Evolutionary conservation across 2,329 filamentous ascomycete species (phyloP).

Genomic region (Phyllosticta ampelicida): DNA sequence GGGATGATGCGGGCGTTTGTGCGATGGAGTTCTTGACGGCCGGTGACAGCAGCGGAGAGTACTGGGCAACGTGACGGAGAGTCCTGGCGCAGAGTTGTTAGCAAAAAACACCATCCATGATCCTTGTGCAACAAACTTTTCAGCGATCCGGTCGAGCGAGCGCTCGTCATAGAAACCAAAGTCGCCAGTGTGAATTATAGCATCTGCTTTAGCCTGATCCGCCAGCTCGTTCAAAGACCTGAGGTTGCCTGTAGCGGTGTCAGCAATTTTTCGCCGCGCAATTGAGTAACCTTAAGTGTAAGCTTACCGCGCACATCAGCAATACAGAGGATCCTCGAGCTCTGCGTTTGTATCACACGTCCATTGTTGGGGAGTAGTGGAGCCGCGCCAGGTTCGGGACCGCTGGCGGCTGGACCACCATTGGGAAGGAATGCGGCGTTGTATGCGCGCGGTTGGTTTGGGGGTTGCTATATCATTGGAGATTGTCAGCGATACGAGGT

Average conservation of each 20-base stretch:
- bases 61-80: conserved; percentile 95
- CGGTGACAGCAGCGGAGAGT: conserved; percentile 87
- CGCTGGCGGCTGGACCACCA: conserved; percentile 31
- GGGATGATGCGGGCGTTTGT: conserved; percentile 47
- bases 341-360: conserved; percentile 40
- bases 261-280: neutral
- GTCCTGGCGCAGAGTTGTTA: conserved; percentile 48
- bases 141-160: conserved; percentile 91
- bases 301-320: conserved; percentile 41
- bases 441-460: conserved; percentile 40
- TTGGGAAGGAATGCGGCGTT: conserved; percentile 37
- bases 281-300: neutral
- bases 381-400: conserved; percentile 32
- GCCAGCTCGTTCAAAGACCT: conserved; percentile 93
- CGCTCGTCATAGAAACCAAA: conserved; percentile 98
- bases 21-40: conserved; percentile 56
- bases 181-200: conserved; percentile 97
- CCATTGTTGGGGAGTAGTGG: conserved; percentile 43
- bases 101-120: conserved; percentile 12
- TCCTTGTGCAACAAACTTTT: conserved; percentile 59
- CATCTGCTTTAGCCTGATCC: conserved; percentile 85
- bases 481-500: neutral
- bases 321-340: conserved; percentile 40
- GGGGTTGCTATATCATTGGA: conserved; percentile 32
- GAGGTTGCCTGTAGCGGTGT: conserved; percentile 60